Evolutionary conservation across 352 stramenopile species (phyloP), one percentile per base, ranked within the genome.

Genomic region (Phytopythium oedochilum): DNA sequence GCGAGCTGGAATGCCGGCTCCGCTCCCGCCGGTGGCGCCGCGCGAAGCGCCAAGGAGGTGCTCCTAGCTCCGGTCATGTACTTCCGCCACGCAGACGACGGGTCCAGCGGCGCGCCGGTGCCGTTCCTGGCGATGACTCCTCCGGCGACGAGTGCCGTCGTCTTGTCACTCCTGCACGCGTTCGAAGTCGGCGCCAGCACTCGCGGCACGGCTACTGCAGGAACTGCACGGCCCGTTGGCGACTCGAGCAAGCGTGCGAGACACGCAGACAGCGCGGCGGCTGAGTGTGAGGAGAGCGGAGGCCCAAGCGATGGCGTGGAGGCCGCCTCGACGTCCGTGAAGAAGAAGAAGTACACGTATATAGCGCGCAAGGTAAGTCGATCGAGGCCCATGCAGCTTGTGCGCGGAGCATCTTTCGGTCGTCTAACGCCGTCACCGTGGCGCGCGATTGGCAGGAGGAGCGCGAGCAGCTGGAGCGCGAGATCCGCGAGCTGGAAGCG

Each of bases 11-110:
- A n/a, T n/a, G n/a, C n/a, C n/a, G n/a, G n/a, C n/a, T n/a, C n/a
- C n/a, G n/a, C n/a, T n/a, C n/a, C n/a, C n/a, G n/a, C n/a, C n/a
- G n/a, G n/a, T n/a, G n/a, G n/a, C n/a, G n/a, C n/a, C n/a, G n/a
- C n/a, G n/a, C n/a, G n/a, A n/a, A n/a, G n/a, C n/a, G n/a, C n/a
- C n/a, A n/a, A n/a, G n/a, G n/a, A n/a, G n/a, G n/a, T n/a, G n/a
- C n/a, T n/a, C n/a, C n/a, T n/a, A n/a, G 53, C 40, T 6, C 32
- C 46, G 23, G 31, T 45, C 26, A 61, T 64, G 52, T 68, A 55
- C 6, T 55, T 64, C 31, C 55, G 60, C 57, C 52, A 60, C 36
- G 64, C 36, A 2, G 45, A 12, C 5, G 28, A 11, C 3, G 11
- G 12, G 14, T 36, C 18, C 3, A 25, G 15, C 9, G 45, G 26